Percentiles rank a stretch among this genome's conserved stretches.
Evolutionary conservation across 331 rosid genomes (phyloP).

Genomic region (Telfairia occidentalis): DNA sequence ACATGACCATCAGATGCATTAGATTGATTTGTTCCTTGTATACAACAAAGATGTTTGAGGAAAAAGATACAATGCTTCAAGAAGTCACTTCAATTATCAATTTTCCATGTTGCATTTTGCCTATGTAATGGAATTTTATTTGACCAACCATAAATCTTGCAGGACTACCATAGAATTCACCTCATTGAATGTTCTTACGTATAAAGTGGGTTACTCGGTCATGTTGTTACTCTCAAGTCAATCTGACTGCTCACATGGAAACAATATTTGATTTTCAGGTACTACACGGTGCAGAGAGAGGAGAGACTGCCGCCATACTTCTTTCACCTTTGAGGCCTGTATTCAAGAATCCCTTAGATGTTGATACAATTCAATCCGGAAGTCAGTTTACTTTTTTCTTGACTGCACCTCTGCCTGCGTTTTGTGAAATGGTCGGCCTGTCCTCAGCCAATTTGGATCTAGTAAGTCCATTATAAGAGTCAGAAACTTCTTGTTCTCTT

Average conservation of each 20-base stretch:
- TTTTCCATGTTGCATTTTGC: not conserved
- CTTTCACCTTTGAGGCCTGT: constrained; percentile 76
- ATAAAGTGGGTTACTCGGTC: not conserved
- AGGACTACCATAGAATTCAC: not conserved
- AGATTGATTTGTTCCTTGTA: not conserved
- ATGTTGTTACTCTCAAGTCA: not conserved
- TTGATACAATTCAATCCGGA: constrained; percentile 44
- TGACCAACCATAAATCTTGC: not conserved
- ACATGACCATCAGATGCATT: not conserved
- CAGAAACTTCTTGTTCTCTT: not conserved
- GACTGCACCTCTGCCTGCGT: constrained; percentile 85
- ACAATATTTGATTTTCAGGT: constrained; percentile 35
- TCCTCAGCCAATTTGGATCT: constrained; percentile 30
- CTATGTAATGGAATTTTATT: not conserved
- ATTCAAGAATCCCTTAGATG: constrained; percentile 49
- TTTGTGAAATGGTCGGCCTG: constrained; percentile 77
- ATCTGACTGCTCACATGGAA: not conserved
- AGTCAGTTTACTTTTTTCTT: constrained; percentile 92
- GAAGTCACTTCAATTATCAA: not conserved
- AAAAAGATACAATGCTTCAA: not conserved
- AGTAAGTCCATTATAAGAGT: constrained; percentile 35
- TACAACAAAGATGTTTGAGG: not conserved
- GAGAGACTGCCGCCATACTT: constrained; percentile 73
- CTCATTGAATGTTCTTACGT: not conserved
- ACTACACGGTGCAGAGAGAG: constrained; percentile 84